Evolutionary conservation across 2,329 filamentous ascomycete species (phyloP).

Genomic region (Aspergillus sp.): DNA sequence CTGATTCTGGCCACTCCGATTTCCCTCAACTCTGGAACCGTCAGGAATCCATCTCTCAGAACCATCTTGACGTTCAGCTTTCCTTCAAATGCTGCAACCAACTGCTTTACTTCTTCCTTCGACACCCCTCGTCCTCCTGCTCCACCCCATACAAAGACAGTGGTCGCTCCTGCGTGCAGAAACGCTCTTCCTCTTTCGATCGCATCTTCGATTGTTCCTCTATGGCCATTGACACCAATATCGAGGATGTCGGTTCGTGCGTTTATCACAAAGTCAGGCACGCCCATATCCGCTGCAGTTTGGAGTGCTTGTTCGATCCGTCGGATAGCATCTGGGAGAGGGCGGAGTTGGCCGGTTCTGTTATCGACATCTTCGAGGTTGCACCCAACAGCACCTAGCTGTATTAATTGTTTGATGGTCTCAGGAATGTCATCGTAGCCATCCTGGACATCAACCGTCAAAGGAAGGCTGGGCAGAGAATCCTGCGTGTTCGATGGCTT

Average conservation of each 20-base stretch:
- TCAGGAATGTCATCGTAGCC: slow-evolving; percentile 46
- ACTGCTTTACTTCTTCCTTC: slow-evolving; percentile 42
- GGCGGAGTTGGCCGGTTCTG: slow-evolving; percentile 30
- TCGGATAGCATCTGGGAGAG: slow-evolving; percentile 43
- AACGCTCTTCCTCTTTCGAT: slow-evolving; percentile 53
- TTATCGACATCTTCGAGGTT: slow-evolving; percentile 56
- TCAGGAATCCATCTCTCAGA: slow-evolving; percentile 34
- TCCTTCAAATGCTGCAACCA: slow-evolving; percentile 48
- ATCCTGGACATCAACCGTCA: slow-evolving; percentile 58
- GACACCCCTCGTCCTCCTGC: slow-evolving; percentile 35
- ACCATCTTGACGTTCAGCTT: slow-evolving; percentile 47
- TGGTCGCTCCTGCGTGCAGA: slow-evolving; percentile 54
- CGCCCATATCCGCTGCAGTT: slow-evolving; percentile 40
- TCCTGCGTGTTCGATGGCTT: slow-evolving; percentile 29
- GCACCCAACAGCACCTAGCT: slow-evolving; percentile 50
- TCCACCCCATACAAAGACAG: slow-evolving; percentile 59
- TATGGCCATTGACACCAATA: slow-evolving; percentile 14
- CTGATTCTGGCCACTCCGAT: slow-evolving; percentile 54
- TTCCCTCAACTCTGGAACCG: slow-evolving; percentile 40
- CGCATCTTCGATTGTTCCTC: slow-evolving; percentile 41
- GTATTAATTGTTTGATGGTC: slow-evolving; percentile 46
- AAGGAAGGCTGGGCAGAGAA: slow-evolving; percentile 9
- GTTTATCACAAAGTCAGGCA: slow-evolving; percentile 54
- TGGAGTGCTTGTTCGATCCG: slow-evolving; percentile 37
- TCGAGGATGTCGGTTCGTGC: slow-evolving; percentile 54